Base-by-base conservation (phyloP, 225 moss, liverwort and hornwort species). In the Anthoceros angustus region DNA sequence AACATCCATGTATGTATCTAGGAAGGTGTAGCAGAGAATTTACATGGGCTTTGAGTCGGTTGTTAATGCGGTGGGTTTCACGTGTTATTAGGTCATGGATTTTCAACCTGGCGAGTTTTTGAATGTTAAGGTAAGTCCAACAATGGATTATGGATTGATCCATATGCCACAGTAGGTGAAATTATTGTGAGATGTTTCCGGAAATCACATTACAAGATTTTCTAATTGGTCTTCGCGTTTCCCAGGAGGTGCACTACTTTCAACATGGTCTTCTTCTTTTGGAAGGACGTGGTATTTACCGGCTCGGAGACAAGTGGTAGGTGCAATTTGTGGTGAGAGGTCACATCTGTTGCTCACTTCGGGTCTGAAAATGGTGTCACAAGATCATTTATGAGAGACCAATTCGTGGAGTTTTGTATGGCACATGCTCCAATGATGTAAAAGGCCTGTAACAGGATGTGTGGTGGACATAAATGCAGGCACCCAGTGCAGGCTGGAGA, bases 51-150 rank as follows among this genome's bases (percentile, higher is more conserved):
- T 42, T 39, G 66, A 1, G 40, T 12, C 12, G 39, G 38, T 11
- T 25, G 18, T 0, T 60, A 14, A 48, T 25, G 6, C n/a, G 12
- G 9, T 18, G 26, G 4, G 45, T 8, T 11, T 24, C 12, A 7
- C 23, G 55, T 32, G 55, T 0, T 15, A 20, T 8, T 77, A 94
- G 93, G 84, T 98, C 70, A 98, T 98, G 98, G 98, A 98, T 80
- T 98, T 92, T 73, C 89, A 98, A 74, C 98, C 98, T 65, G 98
- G 98, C 25, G 98, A 98, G 69, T 92, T 80, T 48, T 68, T 98
- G 63, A 89, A 92, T 73, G 98, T 98, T 0, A 98, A 98, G 80
- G 94, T 84, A 73, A 63, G 70, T 39, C 66, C 66, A 23, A 41
- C 67, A 23, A 66, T 38, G 8, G 20, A 6, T 42, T 46, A 23